These are phyloP conservation scores for Nakazawaea siamensis DNA, from an alignment of 805 yeast species.

Conservation along the genomic window DNA sequence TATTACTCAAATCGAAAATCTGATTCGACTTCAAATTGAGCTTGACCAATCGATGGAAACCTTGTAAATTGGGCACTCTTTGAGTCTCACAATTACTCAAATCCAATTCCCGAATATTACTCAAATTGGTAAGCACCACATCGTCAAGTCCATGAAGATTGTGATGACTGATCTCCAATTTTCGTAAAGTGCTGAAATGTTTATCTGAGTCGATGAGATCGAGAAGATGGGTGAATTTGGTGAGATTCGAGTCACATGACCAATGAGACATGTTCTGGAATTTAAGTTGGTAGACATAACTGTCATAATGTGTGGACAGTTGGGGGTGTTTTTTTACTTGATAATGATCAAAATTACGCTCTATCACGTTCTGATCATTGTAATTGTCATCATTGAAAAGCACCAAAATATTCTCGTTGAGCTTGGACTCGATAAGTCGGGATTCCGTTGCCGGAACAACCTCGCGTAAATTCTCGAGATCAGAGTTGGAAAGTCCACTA, in stretches of 20 bases:
- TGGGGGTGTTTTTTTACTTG: conserved; percentile 3
- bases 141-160: conserved; percentile 21
- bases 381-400: conserved; percentile 6
- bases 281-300: conserved; percentile 5
- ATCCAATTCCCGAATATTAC: conserved; percentile 46
- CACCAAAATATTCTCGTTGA: conserved; percentile 6
- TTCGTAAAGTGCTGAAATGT: conserved; percentile 1
- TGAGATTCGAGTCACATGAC: conserved; percentile 4
- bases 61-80: conserved; percentile 52
- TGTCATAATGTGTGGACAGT: background rate
- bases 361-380: conserved; percentile 1
- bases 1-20: conserved; percentile 7
- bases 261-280: conserved; percentile 8
- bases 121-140: conserved; percentile 44
- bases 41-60: conserved; percentile 43
- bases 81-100: conserved; percentile 74
- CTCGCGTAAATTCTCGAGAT: conserved; percentile 3
- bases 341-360: background rate
- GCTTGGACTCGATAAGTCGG: conserved; percentile 4
- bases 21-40: conserved; percentile 47
- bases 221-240: background rate
- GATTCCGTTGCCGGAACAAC: conserved; percentile 1
- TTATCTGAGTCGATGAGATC: background rate
- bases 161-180: conserved; percentile 7
- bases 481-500: conserved; percentile 1